Base-by-base conservation (phyloP, 352 stramenopile genomes). In the Phytophthora tubulina region DNA sequence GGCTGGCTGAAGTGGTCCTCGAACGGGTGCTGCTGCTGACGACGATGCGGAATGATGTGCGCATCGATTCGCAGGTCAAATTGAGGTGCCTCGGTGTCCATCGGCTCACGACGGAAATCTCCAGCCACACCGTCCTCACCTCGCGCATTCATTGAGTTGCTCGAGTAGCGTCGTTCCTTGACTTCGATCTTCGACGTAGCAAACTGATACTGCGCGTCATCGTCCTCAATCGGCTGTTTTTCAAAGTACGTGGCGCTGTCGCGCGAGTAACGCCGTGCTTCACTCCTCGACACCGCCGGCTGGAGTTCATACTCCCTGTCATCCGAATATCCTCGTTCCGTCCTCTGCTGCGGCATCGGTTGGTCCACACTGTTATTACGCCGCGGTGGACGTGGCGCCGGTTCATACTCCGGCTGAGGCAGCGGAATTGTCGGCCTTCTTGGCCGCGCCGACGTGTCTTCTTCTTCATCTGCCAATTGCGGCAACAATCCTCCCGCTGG, bases 371-470 rank as follows among this genome's bases (percentile, higher is more conserved):
- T 74, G 51, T 78, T 78, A 42, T 75, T 81, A 30, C 67, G 66
- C 21, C 66, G 69, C 27, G 62, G 70, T 27, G 70, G 80, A 30
- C 66, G 73, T 31, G 63, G 78, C 15, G 52, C 45, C 7, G 76
- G 71, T 36, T 88, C 79, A 17, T 70, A 71, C 54, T 84, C 78
- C 0, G 76, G 79, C 46, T 86, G 76, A 9, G 56, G 27, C 38
- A 62, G 56, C 9, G 68, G 38, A 42, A 60, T 49, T 3, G 76
- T 73, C 9, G 50, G 45, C 48, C 70, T 44, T 51, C 73, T 70
- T 10, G 54, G 50, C 11, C 64, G 58, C 3, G 50, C 59, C 13
- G 42, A 72, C 3, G 38, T 51, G 17, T 73, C 62, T 14, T 42
- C 42, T 13, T 71, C 67, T n/a, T 67, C 61, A 30, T 76, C 67